Conservation (phyloP, 345 rosid genomes). For the Populus simonii region DNA sequence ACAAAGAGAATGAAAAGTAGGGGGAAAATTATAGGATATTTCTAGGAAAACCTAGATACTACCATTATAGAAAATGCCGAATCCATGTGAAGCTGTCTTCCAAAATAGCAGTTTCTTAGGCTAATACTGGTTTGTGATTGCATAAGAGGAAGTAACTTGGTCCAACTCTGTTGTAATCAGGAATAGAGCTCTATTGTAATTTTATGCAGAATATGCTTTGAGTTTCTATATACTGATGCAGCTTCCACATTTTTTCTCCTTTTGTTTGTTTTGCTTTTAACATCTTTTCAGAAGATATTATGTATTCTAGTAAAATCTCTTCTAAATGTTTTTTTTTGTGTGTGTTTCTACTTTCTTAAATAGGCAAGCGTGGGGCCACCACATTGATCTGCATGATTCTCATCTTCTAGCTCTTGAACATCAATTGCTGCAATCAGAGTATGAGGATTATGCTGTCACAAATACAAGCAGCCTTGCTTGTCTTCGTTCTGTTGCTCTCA, state of each 20-base stretch:
- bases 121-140: no score
- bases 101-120: no score
- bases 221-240: background rate
- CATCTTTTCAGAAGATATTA: background rate
- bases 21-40: background rate
- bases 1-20: background rate
- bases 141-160: no score
- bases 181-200: background rate
- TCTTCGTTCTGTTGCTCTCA: constrained; percentile 49
- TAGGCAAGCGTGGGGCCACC: constrained; percentile 65
- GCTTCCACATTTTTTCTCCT: background rate
- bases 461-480: constrained; percentile 55
- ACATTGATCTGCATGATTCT: constrained; percentile 48
- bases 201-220: background rate
- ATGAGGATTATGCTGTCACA: constrained; percentile 53
- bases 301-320: background rate
- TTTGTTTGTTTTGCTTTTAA: background rate
- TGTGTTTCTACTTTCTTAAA: constrained; percentile 1
- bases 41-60: background rate
- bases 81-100: no score
- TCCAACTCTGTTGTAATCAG: no score
- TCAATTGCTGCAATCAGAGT: constrained; percentile 47
- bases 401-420: constrained; percentile 56
- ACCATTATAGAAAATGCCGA: background rate
- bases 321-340: background rate